Percentiles rank a stretch among this genome's conserved stretches.
Evolutionary conservation across 2,329 filamentous ascomycete genomes (phyloP).

Genomic region (Hortaea werneckii): DNA sequence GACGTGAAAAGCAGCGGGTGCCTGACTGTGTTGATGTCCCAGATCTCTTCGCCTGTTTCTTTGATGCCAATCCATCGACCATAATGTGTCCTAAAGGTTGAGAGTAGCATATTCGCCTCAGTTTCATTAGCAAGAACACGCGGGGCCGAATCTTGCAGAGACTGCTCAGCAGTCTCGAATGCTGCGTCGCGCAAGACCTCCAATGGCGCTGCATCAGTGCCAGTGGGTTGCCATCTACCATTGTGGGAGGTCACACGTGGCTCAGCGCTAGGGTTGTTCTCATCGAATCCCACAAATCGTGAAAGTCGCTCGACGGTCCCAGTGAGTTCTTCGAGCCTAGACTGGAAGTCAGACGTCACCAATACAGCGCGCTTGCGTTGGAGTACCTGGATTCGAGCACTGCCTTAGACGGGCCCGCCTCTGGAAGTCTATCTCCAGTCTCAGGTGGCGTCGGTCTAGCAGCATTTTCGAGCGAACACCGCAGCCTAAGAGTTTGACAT

Average conservation of each 20-base stretch:
- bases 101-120: not conserved
- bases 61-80: not conserved
- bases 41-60: not conserved
- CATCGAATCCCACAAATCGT: not conserved
- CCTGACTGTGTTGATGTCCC: not conserved
- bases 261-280: not conserved
- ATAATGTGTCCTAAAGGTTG: not conserved
- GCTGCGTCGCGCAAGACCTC: not conserved
- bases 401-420: not conserved
- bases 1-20: not conserved
- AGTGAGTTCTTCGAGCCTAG: not conserved
- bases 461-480: not conserved
- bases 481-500: not conserved
- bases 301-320: not conserved
- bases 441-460: not conserved
- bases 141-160: not conserved
- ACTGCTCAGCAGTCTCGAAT: not conserved
- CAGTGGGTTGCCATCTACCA: not conserved
- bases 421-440: no score
- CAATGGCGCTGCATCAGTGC: not conserved
- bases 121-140: not conserved
- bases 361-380: not conserved
- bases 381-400: not conserved
- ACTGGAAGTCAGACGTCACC: not conserved
- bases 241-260: no score